Percentiles rank a stretch among this genome's conserved stretches.
Conservation (phyloP, 148 eudicot species). For the Polygonum maritimum region DNA sequence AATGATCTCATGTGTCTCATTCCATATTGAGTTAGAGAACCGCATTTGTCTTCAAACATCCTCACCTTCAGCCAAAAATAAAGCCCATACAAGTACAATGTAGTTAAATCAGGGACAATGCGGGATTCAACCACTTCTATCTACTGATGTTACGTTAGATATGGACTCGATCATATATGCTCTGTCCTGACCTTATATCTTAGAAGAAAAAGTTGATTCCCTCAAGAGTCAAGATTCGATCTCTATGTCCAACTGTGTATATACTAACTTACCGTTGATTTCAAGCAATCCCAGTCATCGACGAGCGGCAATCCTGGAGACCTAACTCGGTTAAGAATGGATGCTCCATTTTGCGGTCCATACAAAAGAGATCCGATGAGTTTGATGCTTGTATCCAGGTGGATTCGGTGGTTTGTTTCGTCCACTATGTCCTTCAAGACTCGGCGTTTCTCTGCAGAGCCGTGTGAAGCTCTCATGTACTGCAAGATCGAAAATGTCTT, state of each 20-base stretch:
- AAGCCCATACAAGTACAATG: no score
- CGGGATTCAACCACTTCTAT: no score
- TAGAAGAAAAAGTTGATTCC: no score
- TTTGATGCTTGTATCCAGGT: constrained; percentile 60
- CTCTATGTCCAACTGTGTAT: background rate
- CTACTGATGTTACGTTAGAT: no score
- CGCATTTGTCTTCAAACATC: constrained; percentile 74
- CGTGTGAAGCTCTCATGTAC: constrained; percentile 40
- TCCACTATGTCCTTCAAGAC: constrained; percentile 43
- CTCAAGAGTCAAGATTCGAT: no score
- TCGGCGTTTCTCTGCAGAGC: constrained; percentile 28
- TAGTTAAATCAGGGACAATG: no score
- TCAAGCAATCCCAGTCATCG: constrained; percentile 86
- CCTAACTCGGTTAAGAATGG: constrained; percentile 34
- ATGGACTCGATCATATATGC: no score
- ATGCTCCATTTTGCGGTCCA: constrained; percentile 39
- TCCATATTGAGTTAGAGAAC: constrained; percentile 77
- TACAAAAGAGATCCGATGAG: constrained; percentile 57
- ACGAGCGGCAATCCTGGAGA: constrained; percentile 48
- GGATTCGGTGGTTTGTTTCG: constrained; percentile 46
- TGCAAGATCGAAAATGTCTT: constrained; percentile 9
- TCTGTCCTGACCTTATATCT: no score
- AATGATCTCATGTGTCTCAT: constrained; percentile 93
- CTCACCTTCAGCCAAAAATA: constrained; percentile 39
- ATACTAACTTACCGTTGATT: constrained; percentile 50